Percentiles rank a stretch among this genome's conserved stretches.
Conservation (phyloP, 73 alveolate species). For the Tetrahymena elliotti region DNA sequence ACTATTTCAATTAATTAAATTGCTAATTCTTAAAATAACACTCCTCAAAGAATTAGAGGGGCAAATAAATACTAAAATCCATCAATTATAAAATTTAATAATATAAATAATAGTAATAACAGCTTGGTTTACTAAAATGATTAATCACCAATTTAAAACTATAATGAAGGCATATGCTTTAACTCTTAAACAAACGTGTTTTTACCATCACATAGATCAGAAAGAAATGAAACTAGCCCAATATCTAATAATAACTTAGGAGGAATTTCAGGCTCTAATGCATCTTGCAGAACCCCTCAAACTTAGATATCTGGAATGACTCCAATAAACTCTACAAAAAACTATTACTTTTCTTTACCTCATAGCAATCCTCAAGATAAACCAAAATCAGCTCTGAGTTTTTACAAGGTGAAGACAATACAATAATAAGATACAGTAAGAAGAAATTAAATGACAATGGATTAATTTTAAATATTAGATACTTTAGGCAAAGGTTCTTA, state of each 20-base stretch:
- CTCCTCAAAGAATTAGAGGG: neutral
- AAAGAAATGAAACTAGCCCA: neutral
- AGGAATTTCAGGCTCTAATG: neutral
- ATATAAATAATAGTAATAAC: neutral
- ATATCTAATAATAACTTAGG: neutral
- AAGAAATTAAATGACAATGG: neutral
- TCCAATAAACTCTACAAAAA: neutral
- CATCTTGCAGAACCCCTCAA: neutral
- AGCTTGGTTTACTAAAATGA: neutral
- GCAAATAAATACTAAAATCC: neutral
- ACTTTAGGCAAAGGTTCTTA: conserved; percentile 41
- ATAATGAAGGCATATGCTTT: neutral
- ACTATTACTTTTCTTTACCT: neutral
- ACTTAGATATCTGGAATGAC: neutral
- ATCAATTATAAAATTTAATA: neutral
- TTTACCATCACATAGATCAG: neutral
- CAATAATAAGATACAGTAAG: neutral
- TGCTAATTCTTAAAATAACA: neutral
- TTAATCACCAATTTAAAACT: neutral
- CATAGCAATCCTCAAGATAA: neutral
- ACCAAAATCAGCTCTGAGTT: neutral
- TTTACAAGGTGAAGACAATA: neutral
- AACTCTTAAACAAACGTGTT: neutral
- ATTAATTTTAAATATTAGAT: neutral
- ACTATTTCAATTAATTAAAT: neutral